Percentiles rank a stretch among this genome's conserved stretches.
Conservation (phyloP, 257 asterid species). For the Oldenlandia corymbosa region DNA sequence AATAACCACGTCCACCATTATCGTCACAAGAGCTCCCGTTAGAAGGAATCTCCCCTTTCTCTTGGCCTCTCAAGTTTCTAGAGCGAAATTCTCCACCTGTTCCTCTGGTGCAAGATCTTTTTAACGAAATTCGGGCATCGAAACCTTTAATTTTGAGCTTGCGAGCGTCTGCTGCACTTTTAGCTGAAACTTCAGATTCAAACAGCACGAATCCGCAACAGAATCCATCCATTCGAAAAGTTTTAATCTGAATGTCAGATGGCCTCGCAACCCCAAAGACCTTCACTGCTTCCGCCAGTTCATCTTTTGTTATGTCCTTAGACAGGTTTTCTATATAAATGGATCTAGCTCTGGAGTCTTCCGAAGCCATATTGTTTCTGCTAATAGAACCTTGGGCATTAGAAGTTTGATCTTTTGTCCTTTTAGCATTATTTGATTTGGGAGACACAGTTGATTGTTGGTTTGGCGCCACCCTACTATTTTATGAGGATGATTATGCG, state of each 20-base stretch:
- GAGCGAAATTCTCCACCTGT: conserved; percentile 18
- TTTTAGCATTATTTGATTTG: too few relatives aligned
- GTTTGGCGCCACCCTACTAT: conserved; percentile 16
- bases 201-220: conserved; percentile 73
- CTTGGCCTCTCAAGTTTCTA: conserved; percentile 15
- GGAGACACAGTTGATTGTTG: conserved; percentile 19
- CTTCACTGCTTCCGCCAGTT: conserved; percentile 33
- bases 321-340: conserved; percentile 52
- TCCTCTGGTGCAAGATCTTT: conserved; percentile 24
- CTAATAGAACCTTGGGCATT: neutral
- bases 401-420: conserved; percentile 6
- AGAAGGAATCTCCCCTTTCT: conserved; percentile 8
- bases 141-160: conserved; percentile 34
- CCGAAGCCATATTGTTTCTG: neutral
- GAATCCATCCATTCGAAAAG: conserved; percentile 60
- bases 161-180: conserved; percentile 51
- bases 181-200: conserved; percentile 49
- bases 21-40: conserved; percentile 8
- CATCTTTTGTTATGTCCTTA: conserved; percentile 32
- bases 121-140: conserved; percentile 40
- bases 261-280: conserved; percentile 42
- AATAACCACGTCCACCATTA: conserved; percentile 6
- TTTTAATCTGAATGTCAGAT: conserved; percentile 39
- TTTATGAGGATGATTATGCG: neutral
- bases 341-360: conserved; percentile 30